Base-by-base conservation (phyloP, 768 basidiomycete genomes). In the Russula olivacea region DNA sequence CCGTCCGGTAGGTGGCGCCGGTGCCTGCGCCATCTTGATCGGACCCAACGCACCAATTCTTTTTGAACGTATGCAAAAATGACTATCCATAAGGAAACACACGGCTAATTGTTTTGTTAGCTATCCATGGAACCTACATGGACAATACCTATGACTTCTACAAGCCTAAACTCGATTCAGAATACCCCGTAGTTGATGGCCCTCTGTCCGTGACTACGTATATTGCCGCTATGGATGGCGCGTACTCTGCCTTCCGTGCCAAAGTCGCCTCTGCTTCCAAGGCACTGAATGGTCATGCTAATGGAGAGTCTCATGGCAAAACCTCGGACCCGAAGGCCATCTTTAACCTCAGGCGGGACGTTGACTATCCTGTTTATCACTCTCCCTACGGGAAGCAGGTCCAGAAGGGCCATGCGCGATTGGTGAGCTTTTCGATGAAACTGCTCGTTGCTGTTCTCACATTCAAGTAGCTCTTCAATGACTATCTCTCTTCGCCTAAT, bases 311-410 rank as follows among this genome's bases (percentile, higher is more conserved):
- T 54, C 70, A 74, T 4, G 72, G 77, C 21, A 79, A 79, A 63
- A 73, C 76, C 2, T 66, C 74, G 1, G 73, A 72, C 25, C 75
- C 78, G 14, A 71, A 72, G 41, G 68, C 77, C 2, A 69, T 78
- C 36, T 91, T 93, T 77, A 88, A 89, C 9, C 67, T 68, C 23
- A 64, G 56, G 36, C 86, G 88, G 56, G 83, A 86, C 68, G 83
- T 97, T 71, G 96, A 98, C 77, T 98, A 92, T 73, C 82, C 89
- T 67, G 85, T 95, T 69, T 95, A 98, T 86, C 97, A 99, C 81
- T 89, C 88, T 63, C 97, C 97, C 0, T 99, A 98, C 76, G 96
- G 97, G 78, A 99, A 99, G 79, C 91, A 97, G 73, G 95, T 97
- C 58, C 90, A 97, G 75, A 99, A 98, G 78, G 94, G 92, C 49